Evolutionary conservation across 2,329 filamentous ascomycete species (phyloP).

Genomic region (Cladosporium oxysporum): DNA sequence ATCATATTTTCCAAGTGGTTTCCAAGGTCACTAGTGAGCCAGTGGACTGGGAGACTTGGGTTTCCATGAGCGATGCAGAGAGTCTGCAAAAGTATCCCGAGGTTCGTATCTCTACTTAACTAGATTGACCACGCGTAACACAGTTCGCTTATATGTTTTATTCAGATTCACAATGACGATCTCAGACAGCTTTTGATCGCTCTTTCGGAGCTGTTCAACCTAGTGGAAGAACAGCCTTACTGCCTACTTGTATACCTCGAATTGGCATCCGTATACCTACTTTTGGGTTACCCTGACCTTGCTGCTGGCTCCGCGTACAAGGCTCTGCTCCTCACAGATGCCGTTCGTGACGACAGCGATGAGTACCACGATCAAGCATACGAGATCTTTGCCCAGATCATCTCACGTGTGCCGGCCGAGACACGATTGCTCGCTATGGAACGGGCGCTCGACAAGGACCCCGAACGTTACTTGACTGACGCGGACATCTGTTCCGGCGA

Average conservation of each 20-base stretch:
- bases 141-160: background rate
- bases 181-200: slow-evolving; percentile 14
- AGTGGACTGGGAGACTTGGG: slow-evolving; percentile 18
- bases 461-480: slow-evolving; percentile 16
- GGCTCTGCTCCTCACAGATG: slow-evolving; percentile 82
- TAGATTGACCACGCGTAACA: background rate
- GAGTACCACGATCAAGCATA: slow-evolving; percentile 75
- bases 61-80: slow-evolving; percentile 13
- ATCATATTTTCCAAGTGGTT: slow-evolving; percentile 16
- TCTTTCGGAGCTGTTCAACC: slow-evolving; percentile 9
- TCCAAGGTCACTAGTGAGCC: slow-evolving; percentile 17
- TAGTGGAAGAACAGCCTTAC: slow-evolving; percentile 22
- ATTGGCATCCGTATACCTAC: slow-evolving; percentile 69
- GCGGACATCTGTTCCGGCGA: slow-evolving; percentile 10
- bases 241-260: slow-evolving; percentile 42
- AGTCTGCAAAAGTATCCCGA: slow-evolving; percentile 10
- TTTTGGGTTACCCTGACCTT: slow-evolving; percentile 84
- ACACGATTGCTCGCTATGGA: slow-evolving; percentile 15
- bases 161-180: slow-evolving; percentile 13
- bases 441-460: slow-evolving; percentile 10
- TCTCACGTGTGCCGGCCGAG: slow-evolving; percentile 14
- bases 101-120: background rate
- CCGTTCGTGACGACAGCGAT: slow-evolving; percentile 73
- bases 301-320: slow-evolving; percentile 88
- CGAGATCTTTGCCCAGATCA: slow-evolving; percentile 35